These are phyloP conservation scores for Copromyces sp. DNA, from an alignment of 495 filamentous ascomycete species.

Conservation along the genomic window DNA sequence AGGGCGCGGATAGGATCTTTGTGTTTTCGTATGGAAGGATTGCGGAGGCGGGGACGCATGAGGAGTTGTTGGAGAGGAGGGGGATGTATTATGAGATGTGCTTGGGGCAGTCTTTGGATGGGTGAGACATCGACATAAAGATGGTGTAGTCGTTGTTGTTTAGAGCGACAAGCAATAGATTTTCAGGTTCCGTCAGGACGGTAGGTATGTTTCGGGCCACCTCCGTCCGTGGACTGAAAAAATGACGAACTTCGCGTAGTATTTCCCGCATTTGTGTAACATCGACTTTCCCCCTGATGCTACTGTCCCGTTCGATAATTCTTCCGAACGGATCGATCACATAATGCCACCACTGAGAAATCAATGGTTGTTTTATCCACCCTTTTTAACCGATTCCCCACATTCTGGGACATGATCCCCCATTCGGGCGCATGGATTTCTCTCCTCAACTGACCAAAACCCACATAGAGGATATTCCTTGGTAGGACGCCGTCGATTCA, in stretches of 20 bases:
- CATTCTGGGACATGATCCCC: background rate
- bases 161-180: background rate
- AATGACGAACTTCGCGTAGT: background rate
- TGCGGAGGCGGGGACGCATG: constrained; percentile 40
- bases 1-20: constrained; percentile 43
- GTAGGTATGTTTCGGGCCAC: background rate
- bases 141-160: background rate
- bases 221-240: background rate
- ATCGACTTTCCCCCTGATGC: background rate
- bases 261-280: background rate
- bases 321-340: background rate
- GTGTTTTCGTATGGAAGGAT: constrained; percentile 39
- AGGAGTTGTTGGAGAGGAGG: constrained; percentile 29
- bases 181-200: background rate
- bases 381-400: background rate
- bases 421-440: background rate
- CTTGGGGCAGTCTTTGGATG: constrained; percentile 22
- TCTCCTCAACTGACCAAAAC: background rate
- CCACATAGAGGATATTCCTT: background rate
- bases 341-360: background rate
- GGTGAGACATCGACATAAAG: background rate
- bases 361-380: background rate
- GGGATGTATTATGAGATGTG: constrained; percentile 36
- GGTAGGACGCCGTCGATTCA: background rate
- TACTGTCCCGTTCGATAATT: background rate